These are phyloP conservation scores for Blastocladiella emersonii DNA, from an alignment of 371 early-diverging fungal genomes.

Conservation along the genomic window DNA sequence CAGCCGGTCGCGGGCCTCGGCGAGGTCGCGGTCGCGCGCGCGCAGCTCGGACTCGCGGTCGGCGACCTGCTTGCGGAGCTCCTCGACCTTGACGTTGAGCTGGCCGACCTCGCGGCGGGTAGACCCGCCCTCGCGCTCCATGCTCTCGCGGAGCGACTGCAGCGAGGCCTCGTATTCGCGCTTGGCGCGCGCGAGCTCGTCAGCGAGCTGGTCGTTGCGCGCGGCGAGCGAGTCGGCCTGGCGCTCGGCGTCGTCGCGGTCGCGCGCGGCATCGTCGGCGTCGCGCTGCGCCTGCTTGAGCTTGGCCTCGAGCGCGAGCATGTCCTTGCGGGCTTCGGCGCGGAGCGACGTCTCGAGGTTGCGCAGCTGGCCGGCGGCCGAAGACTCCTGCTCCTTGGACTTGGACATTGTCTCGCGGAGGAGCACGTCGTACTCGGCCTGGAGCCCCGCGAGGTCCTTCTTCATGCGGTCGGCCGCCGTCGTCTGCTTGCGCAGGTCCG, in stretches of 20 bases:
- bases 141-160: neutral
- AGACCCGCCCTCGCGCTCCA: neutral
- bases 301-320: neutral
- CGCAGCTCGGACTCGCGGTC: neutral
- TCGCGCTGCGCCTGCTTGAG: neutral
- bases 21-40: neutral
- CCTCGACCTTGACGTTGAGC: neutral
- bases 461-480: no score
- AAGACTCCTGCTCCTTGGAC: neutral
- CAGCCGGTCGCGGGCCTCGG: neutral
- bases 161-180: neutral
- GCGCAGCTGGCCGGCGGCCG: neutral
- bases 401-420: neutral
- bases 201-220: neutral
- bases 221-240: neutral
- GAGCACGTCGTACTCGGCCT: slow-evolving; percentile 1
- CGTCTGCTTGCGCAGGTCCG: neutral
- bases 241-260: neutral
- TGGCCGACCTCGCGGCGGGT: neutral
- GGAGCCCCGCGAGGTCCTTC: neutral
- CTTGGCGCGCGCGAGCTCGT: neutral
- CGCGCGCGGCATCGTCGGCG: neutral
- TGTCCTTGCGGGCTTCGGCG: neutral
- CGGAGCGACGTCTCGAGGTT: neutral
- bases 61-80: neutral